Percentiles rank a stretch among this genome's conserved stretches.
Conservation (phyloP, 495 filamentous ascomycete genomes). For the Tuber melanosporum region DNA sequence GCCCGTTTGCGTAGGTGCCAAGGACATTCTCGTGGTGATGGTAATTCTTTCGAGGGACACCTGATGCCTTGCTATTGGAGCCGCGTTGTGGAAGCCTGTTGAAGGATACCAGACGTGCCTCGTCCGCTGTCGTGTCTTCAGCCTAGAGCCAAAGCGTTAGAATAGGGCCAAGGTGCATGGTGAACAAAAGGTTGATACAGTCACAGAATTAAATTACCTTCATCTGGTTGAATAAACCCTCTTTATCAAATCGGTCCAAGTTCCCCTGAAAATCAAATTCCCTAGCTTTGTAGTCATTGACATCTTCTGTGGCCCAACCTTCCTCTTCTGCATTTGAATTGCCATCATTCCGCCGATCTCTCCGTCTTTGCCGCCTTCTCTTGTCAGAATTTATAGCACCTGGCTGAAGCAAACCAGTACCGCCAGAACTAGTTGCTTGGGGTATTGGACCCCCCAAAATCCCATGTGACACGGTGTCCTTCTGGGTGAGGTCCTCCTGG, state of each 20-base stretch:
- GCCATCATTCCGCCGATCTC: slow-evolving; percentile 49
- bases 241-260: slow-evolving; percentile 90
- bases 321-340: slow-evolving; percentile 55
- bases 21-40: slow-evolving; percentile 90
- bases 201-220: slow-evolving; percentile 44
- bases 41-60: slow-evolving; percentile 78
- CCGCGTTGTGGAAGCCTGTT: slow-evolving; percentile 61
- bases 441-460: slow-evolving; percentile 37
- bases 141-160: slow-evolving; percentile 43
- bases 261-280: slow-evolving; percentile 90
- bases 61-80: slow-evolving; percentile 56
- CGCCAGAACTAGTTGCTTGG: slow-evolving; percentile 18
- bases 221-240: slow-evolving; percentile 78
- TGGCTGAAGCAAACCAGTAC: slow-evolving; percentile 18
- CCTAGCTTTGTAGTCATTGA: slow-evolving; percentile 89
- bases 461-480: slow-evolving; percentile 34
- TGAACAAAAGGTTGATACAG: neutral
- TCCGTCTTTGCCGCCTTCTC: slow-evolving; percentile 53
- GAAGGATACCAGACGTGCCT: slow-evolving; percentile 79
- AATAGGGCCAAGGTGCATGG: neutral
- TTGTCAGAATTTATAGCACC: slow-evolving; percentile 43
- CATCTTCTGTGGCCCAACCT: slow-evolving; percentile 95
- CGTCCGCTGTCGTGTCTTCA: slow-evolving; percentile 80
- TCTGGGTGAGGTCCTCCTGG: slow-evolving; percentile 29
- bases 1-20: slow-evolving; percentile 47